These are phyloP conservation scores for Apiospora aurea DNA, from an alignment of 2,329 filamentous ascomycete genomes.

Conservation along the genomic window DNA sequence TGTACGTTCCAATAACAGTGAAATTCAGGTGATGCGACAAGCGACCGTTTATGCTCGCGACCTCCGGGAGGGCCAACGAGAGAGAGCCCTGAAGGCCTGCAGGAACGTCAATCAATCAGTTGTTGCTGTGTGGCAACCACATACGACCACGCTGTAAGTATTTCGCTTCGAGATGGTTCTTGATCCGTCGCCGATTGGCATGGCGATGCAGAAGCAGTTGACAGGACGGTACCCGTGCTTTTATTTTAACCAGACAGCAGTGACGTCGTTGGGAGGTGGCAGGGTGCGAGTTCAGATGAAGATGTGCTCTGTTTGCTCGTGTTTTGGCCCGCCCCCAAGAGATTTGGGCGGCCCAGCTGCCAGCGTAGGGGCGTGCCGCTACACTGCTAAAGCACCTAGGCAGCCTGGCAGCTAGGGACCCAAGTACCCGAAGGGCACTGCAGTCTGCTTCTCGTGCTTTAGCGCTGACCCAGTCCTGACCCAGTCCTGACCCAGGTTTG, in stretches of 20 bases:
- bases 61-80: slow-evolving; percentile 4
- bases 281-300: slow-evolving; percentile 20
- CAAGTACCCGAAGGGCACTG: slow-evolving; percentile 1
- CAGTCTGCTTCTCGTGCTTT: slow-evolving; percentile 19
- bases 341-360: not conserved
- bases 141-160: not conserved
- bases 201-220: not conserved
- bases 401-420: not conserved
- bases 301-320: slow-evolving; percentile 22
- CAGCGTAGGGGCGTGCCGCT: not conserved
- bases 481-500: slow-evolving; percentile 21
- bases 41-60: slow-evolving; percentile 10
- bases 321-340: slow-evolving; percentile 13
- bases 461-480: slow-evolving; percentile 20
- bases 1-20: slow-evolving; percentile 17
- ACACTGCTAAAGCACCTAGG: too few relatives aligned
- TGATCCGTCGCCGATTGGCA: not conserved
- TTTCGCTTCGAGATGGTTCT: slow-evolving; percentile 6
- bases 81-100: not conserved
- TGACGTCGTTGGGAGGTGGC: slow-evolving; percentile 9
- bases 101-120: slow-evolving; percentile 5
- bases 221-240: slow-evolving; percentile 8
- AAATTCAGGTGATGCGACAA: slow-evolving; percentile 8
- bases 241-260: not conserved
- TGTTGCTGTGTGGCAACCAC: slow-evolving; percentile 7